Evolutionary conservation across 2,329 filamentous ascomycete species (phyloP), one percentile per base, ranked within the genome.

Genomic region (Epichloe amarillans): DNA sequence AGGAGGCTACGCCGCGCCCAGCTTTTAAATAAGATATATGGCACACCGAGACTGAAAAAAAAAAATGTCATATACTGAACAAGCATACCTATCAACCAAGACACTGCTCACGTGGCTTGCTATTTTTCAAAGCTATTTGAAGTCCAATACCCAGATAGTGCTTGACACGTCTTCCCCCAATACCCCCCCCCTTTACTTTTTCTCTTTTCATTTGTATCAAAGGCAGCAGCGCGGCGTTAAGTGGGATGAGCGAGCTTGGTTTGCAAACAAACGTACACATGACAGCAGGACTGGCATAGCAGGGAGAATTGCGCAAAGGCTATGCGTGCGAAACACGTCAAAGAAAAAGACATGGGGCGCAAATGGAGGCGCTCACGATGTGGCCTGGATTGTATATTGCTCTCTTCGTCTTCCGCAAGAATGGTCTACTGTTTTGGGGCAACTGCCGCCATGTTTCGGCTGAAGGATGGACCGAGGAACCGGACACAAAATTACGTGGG

Each of bases 1-100:
- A 72, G 30, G 67, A 73, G 50, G 63, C 66, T 12, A 74, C 70
- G 3, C 71, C 72, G 46, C 64, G 67, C 30, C 63, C 69, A 4
- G 50, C 54, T 45, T 62, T 55, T 40, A 63, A 58, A 55, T 64
- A 21, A 46, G 37, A 17, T 41, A 37, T 10, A 38, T 30, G 26
- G 26, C 26, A 30, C 26, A 11, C 26, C 26, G 26, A 30, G 26
- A 30, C 26, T 30, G 26, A 4, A 30, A 30, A 26, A 8, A 30
- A 30, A 30, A n/a, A 17, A 36, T 17, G 14, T 19, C n/a, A 36
- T 8, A 46, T 19, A 5, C 12, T 19, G 17, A 30, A 2, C 4
- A 46, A n/a, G 33, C 44, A 45, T 48, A 47, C 41, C 38, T 51
- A 30, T 30, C 26, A 30, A 11, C 26, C 26, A 30, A 11, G 26